These are phyloP conservation scores for Globisporangium mamillatum DNA, from an alignment of 352 stramenopile species.

Conservation along the genomic window DNA sequence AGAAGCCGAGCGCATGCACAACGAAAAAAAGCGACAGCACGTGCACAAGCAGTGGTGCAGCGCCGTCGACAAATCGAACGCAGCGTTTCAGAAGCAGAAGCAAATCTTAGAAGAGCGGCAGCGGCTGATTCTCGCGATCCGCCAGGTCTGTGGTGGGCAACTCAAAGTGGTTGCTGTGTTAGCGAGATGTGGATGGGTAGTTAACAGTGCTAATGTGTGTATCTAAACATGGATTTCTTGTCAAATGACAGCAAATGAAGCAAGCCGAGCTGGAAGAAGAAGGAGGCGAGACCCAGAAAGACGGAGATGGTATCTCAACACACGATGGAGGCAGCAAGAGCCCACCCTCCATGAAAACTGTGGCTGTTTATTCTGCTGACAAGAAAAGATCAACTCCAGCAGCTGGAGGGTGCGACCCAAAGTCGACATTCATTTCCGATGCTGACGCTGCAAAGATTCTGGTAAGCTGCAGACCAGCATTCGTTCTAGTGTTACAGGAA, in stretches of 20 bases:
- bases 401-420: neutral
- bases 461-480: slow-evolving; percentile 1
- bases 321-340: neutral
- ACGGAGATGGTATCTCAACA: neutral
- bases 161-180: neutral
- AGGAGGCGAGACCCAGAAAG: slow-evolving; percentile 5
- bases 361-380: neutral
- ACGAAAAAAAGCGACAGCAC: slow-evolving; percentile 57
- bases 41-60: slow-evolving; percentile 52
- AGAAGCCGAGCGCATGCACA: slow-evolving; percentile 48
- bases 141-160: slow-evolving; percentile 41
- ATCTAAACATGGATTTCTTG: neutral
- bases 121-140: slow-evolving; percentile 48
- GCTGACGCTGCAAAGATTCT: slow-evolving; percentile 19
- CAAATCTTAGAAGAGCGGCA: slow-evolving; percentile 48
- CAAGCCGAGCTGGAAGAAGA: slow-evolving; percentile 23
- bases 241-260: slow-evolving; percentile 17
- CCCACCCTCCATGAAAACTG: neutral
- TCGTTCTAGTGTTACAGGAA: neutral
- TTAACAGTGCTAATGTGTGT: neutral
- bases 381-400: neutral
- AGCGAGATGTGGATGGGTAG: neutral
- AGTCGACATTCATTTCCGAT: slow-evolving; percentile 6
- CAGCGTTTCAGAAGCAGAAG: slow-evolving; percentile 43
- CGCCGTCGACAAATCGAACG: slow-evolving; percentile 34